Conservation (phyloP, 2,329 filamentous ascomycete genomes). For the Paraconiothyrium brasiliense region DNA sequence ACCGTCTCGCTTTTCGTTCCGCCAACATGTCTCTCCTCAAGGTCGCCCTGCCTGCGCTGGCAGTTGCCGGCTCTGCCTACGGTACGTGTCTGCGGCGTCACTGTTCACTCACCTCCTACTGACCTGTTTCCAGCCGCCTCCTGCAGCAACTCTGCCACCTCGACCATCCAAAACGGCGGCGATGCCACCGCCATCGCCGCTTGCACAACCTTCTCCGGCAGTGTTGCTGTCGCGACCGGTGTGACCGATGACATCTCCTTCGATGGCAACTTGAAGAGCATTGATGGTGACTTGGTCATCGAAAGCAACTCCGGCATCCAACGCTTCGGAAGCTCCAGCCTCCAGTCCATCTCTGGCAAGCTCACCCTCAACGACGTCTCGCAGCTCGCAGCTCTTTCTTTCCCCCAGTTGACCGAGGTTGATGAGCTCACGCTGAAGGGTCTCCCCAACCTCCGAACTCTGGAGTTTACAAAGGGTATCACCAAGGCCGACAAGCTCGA, state of each 20-base stretch:
- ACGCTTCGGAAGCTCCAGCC: conserved; percentile 67
- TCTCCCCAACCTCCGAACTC: conserved; percentile 69
- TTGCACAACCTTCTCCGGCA: conserved; percentile 76
- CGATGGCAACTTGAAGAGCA: conserved; percentile 64
- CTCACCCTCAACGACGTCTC: conserved; percentile 77
- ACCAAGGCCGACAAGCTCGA: conserved; percentile 72
- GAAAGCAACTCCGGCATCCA: conserved; percentile 69
- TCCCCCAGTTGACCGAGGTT: conserved; percentile 72
- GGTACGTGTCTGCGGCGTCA: conserved; percentile 52
- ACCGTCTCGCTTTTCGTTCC: conserved; percentile 27
- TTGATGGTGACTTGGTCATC: conserved; percentile 65
- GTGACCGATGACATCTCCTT: conserved; percentile 69
- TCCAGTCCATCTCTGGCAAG: conserved; percentile 72
- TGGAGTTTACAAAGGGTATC: conserved; percentile 72
- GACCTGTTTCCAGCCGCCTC: conserved; percentile 35
- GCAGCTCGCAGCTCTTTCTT: conserved; percentile 72
- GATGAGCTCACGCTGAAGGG: conserved; percentile 75
- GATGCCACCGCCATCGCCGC: conserved; percentile 67
- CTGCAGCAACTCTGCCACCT: conserved; percentile 58
- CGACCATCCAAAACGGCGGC: conserved; percentile 68
- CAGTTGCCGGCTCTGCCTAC: conserved; percentile 61
- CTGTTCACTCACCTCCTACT: conserved; percentile 22
- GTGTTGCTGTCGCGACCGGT: conserved; percentile 69
- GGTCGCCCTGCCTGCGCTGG: conserved; percentile 66
- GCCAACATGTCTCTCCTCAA: conserved; percentile 61